Evolutionary conservation across 768 basidiomycete species (phyloP), one percentile per base, ranked within the genome.

Genomic region (Saitozyma sp.): DNA sequence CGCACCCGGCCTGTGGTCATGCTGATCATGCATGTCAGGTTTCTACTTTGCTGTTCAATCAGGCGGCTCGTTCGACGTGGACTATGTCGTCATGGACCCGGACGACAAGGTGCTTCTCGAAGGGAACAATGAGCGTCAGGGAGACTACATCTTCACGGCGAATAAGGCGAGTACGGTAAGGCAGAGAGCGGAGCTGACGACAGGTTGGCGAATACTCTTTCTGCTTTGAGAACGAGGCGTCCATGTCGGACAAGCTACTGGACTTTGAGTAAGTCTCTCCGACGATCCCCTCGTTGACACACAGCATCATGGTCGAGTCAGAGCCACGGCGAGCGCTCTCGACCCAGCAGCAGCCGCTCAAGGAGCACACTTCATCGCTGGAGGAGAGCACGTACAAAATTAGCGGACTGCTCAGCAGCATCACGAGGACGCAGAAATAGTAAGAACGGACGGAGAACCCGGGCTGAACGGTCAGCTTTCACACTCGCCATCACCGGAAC

Each of bases 21-120:
- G 20, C 46, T 48, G 46, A 50, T 40, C 53, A 37, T 51, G 52
- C 10, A 29, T 29, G 38, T 9, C 64, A 65, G 76, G 97, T 86
- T 97, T 99, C 82, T 97, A 97, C 83, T 98, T 92, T 83, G 95
- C 95, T 66, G 94, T 97, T 42, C 95, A 98, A 87, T 91, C 93
- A 38, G 95, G 95, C 51, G 95, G 95, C 62, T 89, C 91, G 0
- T 97, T 97, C 80, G 95, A 96, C 79, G 89, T 97, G 49, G 92
- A 95, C 83, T 96, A 89, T 76, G 88, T 91, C 65, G 85, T 97
- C 67, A 92, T 89, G 69, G 92, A 95, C 78, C 95, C 96, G 8
- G 87, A 86, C 62, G 90, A 91, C 73, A 91, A 88, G 77, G 82
- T 94, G 41, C 80, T 98, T 29, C 86, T 99, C 51, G 90, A 94